These are phyloP conservation scores for Saccharata proteae DNA, from an alignment of 2,329 filamentous ascomycete genomes.

Conservation along the genomic window DNA sequence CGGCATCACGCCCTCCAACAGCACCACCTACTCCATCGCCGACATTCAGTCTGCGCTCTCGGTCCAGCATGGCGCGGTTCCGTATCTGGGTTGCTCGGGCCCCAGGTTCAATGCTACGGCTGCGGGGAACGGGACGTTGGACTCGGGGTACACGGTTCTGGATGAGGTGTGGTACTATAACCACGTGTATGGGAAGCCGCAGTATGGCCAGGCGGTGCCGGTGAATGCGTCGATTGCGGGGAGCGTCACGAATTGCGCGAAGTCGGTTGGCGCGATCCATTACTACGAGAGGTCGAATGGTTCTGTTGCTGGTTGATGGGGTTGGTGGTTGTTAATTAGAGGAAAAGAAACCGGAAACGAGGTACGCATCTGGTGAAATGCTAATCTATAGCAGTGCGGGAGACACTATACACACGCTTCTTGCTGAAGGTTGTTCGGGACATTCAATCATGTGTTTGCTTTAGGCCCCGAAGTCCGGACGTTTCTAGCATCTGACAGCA, in stretches of 20 bases:
- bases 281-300: conserved; percentile 42
- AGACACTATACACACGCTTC: too few species aligned
- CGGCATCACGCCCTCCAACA: conserved; percentile 47
- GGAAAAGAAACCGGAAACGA: too few species aligned
- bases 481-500: too few species aligned
- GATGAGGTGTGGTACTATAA: conserved; percentile 57
- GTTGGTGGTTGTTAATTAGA: too few species aligned
- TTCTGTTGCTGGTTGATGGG: too few species aligned
- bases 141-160: conserved; percentile 46
- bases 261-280: conserved; percentile 37
- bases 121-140: conserved; percentile 41
- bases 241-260: conserved; percentile 42
- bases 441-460: too few species aligned
- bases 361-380: too few species aligned
- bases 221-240: conserved; percentile 35
- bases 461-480: too few species aligned
- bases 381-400: too few species aligned
- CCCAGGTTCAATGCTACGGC: conserved; percentile 48
- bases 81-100: conserved; percentile 51
- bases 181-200: conserved; percentile 45
- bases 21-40: conserved; percentile 42
- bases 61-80: conserved; percentile 39
- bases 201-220: conserved; percentile 37
- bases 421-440: too few species aligned
- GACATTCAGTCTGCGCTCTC: conserved; percentile 41